phyloP scores from a whole-genome alignment of 805 yeast species.

The Hanseniaspora singularis region DNA sequence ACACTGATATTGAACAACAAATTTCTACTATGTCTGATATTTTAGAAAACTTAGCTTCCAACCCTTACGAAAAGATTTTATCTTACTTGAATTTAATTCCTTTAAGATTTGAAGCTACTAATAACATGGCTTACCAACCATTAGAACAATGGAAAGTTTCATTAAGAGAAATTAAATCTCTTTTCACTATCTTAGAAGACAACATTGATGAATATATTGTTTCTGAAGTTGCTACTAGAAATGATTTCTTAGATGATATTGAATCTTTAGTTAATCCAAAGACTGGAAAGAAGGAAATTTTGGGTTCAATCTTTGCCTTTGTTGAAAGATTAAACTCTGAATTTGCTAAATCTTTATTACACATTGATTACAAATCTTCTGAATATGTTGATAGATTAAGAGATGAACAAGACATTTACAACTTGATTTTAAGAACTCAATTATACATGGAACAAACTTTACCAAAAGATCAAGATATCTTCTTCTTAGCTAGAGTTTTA shows the following conservation, averaged over 20 bases:
- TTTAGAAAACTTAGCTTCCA: slow-evolving; percentile 34
- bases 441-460: slow-evolving; percentile 62
- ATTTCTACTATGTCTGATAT: slow-evolving; percentile 56
- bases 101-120: slow-evolving; percentile 69
- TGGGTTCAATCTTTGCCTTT: slow-evolving; percentile 75
- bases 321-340: slow-evolving; percentile 94
- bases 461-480: slow-evolving; percentile 37
- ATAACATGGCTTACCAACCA: slow-evolving; percentile 62
- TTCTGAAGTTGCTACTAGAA: slow-evolving; percentile 55
- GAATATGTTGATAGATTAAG: slow-evolving; percentile 84
- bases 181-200: slow-evolving; percentile 59
- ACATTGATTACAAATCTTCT: slow-evolving; percentile 86
- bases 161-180: slow-evolving; percentile 45
- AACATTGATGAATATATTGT: slow-evolving; percentile 50
- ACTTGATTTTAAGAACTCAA: slow-evolving; percentile 71
- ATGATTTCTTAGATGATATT: slow-evolving; percentile 61
- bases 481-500: slow-evolving; percentile 60
- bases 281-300: slow-evolving; percentile 56
- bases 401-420: slow-evolving; percentile 71
- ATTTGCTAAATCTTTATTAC: slow-evolving; percentile 73
- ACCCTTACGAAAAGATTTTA: slow-evolving; percentile 65
- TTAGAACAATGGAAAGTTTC: slow-evolving; percentile 67
- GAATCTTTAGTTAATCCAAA: slow-evolving; percentile 53
- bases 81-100: slow-evolving; percentile 75
- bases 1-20: slow-evolving; percentile 73